Base-by-base conservation (phyloP, 345 rosid genomes). In the Brassica juncea region DNA sequence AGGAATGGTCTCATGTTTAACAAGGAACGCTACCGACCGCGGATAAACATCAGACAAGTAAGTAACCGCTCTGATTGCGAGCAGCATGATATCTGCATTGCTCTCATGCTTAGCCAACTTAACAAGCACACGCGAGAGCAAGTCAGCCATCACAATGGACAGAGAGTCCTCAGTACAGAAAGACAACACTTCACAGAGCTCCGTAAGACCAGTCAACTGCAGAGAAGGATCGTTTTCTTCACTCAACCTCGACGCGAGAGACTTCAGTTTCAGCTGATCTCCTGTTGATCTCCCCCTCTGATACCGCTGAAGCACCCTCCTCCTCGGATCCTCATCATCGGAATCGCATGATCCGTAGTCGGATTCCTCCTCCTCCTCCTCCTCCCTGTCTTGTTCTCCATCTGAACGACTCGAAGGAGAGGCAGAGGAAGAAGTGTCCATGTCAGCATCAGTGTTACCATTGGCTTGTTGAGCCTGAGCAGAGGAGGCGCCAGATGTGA, bases 21-120 rank as follows among this genome's bases (percentile, higher is more conserved):
- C 93, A 81, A 95, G 97, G 71, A 84, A 80, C 30, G 61, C 68
- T 34, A 97, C 84, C 54, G 98, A 92, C 52, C 83, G 88, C 12
- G 99, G 98, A 83, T 86, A 95, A 47, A 90, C 92, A 82, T 95
- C 99, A 52, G 94, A 90, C 75, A 95, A 80, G 81, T 95, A 91
- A 73, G 99, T 95, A 68, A 95, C 84, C 49, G 93, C 93, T 87
- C 99, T 88, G 76, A 88, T 83, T 2, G 98, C 94, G 49, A 93
- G 84, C 32, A 95, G 79, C 91, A 92, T 88, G 81, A 91, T 86
- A 68, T 91, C 87, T 2, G 91, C 90, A 81, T 85, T 84, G 82
- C 52, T 83, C 78, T 90, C 92, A 71, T 85, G 84, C 83, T 83
- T 91, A 10, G 93, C 81, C 77, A 90, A 84, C 80, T 71, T 87